Percentiles rank a stretch among this genome's conserved stretches.
phyloP scores from a whole-genome alignment of 2,329 filamentous ascomycete species.

The Stemphylium lycopersici region DNA sequence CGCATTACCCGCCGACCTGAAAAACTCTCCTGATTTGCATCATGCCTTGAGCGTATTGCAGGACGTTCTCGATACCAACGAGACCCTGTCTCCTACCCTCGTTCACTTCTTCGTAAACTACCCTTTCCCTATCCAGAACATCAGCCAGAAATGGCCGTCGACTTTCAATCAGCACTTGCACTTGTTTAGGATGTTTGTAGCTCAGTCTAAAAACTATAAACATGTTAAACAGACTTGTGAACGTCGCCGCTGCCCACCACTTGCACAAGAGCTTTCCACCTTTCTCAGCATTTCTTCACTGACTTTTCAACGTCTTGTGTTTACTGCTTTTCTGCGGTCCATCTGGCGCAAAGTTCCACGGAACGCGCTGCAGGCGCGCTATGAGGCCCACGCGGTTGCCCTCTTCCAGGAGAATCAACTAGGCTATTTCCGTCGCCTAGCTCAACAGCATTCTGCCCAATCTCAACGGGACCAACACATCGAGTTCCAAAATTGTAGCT shows the following conservation, averaged over 20 bases:
- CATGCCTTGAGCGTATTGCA: constrained; percentile 48
- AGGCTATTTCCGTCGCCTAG: constrained; percentile 1
- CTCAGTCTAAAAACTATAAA: constrained; percentile 40
- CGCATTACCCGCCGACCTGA: constrained; percentile 48
- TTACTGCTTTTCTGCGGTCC: constrained; percentile 56
- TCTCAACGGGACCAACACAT: background rate
- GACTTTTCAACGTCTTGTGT: constrained; percentile 61
- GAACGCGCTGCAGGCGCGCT: background rate
- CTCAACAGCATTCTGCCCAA: background rate
- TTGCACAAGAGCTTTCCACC: constrained; percentile 62
- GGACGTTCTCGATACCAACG: constrained; percentile 56
- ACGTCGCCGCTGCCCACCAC: constrained; percentile 55
- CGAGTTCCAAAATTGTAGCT: constrained; percentile 12
- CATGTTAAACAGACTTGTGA: constrained; percentile 24
- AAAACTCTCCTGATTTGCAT: constrained; percentile 38
- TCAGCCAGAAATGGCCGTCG: constrained; percentile 30
- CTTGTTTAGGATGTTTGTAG: constrained; percentile 49
- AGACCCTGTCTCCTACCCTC: constrained; percentile 47
- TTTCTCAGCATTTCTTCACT: constrained; percentile 58
- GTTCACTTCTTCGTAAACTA: constrained; percentile 57
- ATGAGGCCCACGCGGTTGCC: constrained; percentile 12
- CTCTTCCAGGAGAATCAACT: constrained; percentile 18
- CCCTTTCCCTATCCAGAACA: constrained; percentile 47
- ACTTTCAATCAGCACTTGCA: constrained; percentile 43
- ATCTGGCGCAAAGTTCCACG: constrained; percentile 41